These are phyloP conservation scores for Erythrophleum fordii DNA, from an alignment of 306 rosid genomes.

Conservation along the genomic window DNA sequence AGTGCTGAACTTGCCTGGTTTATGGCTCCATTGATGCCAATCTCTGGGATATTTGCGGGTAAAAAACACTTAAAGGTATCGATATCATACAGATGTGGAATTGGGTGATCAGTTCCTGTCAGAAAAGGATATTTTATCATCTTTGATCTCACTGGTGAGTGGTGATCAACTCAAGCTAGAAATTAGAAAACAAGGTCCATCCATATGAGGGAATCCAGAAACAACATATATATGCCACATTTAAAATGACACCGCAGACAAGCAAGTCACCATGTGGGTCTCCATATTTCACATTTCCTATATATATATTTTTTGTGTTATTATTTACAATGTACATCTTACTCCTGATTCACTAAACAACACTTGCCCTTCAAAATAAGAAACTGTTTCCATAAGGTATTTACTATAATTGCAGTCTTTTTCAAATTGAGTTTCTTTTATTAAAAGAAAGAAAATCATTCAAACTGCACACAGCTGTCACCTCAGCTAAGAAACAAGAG, in stretches of 20 bases:
- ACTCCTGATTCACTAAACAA: neutral
- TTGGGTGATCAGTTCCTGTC: constrained; percentile 93
- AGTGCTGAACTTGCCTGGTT: constrained; percentile 72
- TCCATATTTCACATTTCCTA: neutral
- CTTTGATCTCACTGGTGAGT: neutral
- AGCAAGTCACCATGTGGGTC: neutral
- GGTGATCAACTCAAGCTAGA: constrained; percentile 19
- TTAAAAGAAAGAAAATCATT: constrained; percentile 18
- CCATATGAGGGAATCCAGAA: constrained; percentile 16
- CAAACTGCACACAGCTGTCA: constrained; percentile 16
- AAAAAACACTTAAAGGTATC: constrained; percentile 88
- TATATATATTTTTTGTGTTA: neutral
- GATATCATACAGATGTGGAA: constrained; percentile 85
- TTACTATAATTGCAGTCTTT: neutral
- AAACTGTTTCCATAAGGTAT: neutral
- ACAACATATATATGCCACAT: neutral
- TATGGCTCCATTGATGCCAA: constrained; percentile 75
- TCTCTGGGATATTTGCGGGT: constrained; percentile 68
- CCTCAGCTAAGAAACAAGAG: constrained; percentile 18
- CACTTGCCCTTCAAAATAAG: neutral
- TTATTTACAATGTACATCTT: neutral
- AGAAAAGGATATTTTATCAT: constrained; percentile 30
- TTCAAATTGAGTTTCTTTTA: neutral
- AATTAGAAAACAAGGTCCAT: constrained; percentile 4
- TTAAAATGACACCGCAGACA: neutral